Percentiles rank a stretch among this genome's conserved stretches.
Evolutionary conservation across 75 land plant genomes (phyloP).

Genomic region (Cunninghamia lanceolata): DNA sequence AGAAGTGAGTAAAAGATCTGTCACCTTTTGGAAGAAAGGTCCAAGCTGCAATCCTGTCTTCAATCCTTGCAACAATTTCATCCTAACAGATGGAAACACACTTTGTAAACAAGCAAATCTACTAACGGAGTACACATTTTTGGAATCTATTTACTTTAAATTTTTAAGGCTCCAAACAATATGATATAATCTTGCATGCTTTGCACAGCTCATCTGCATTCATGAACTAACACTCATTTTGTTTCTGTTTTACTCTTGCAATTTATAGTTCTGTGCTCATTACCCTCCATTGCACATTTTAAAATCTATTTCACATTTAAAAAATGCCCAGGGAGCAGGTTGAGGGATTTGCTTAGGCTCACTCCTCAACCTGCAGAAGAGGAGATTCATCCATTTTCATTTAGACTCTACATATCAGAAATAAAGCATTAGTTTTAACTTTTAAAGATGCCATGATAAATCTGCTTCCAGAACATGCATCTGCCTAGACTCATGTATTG

Average conservation of each 20-base stretch:
- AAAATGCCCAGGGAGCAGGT: neutral
- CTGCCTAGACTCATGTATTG: neutral
- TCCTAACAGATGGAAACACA: slow-evolving; percentile 39
- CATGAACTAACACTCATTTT: neutral
- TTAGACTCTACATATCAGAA: neutral
- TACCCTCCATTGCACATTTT: neutral
- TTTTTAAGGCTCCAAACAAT: neutral
- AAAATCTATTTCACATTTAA: neutral
- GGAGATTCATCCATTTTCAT: neutral
- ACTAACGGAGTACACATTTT: neutral
- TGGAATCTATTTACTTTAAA: neutral
- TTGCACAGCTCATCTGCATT: neutral
- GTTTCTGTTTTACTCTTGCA: neutral
- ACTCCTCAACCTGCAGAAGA: neutral
- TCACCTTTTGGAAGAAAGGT: slow-evolving; percentile 73
- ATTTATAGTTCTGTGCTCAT: neutral
- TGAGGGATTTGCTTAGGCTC: neutral
- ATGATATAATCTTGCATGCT: neutral
- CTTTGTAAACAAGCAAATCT: neutral
- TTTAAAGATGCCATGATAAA: neutral
- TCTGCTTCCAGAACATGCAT: neutral
- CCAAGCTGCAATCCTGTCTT: slow-evolving; percentile 78
- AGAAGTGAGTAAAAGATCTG: neutral
- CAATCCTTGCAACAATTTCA: slow-evolving; percentile 60
- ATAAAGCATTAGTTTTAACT: neutral